Evolutionary conservation across 1,284 basidiomycete species (phyloP).

Genomic region (Rhodotorula sp.): DNA sequence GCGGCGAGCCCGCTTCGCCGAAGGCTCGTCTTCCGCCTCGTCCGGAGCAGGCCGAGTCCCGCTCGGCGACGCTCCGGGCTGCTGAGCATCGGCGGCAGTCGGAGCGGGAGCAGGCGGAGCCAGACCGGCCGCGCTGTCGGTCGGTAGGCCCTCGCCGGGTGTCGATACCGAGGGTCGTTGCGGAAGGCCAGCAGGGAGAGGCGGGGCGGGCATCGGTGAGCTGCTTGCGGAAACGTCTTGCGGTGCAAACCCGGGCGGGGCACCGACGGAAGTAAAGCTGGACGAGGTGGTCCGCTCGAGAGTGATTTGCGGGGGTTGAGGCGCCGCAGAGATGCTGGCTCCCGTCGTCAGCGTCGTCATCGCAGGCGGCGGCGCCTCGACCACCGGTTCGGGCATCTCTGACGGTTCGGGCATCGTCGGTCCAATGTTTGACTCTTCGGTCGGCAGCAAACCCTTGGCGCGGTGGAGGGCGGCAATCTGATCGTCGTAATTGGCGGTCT

Average conservation of each 20-base stretch:
- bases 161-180: slow-evolving; percentile 21
- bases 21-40: slow-evolving; percentile 57
- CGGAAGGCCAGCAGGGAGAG: slow-evolving; percentile 29
- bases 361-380: slow-evolving; percentile 2
- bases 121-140: not conserved
- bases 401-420: slow-evolving; percentile 17
- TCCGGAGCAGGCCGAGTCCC: slow-evolving; percentile 7
- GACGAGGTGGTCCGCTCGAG: slow-evolving; percentile 11
- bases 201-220: not conserved
- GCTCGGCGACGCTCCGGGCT: not conserved
- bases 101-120: not conserved
- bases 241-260: slow-evolving; percentile 53
- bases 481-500: slow-evolving; percentile 86
- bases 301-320: slow-evolving; percentile 30
- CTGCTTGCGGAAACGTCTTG: not conserved
- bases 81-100: not conserved
- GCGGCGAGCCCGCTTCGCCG: slow-evolving; percentile 77
- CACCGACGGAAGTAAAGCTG: slow-evolving; percentile 54
- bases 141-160: slow-evolving; percentile 32
- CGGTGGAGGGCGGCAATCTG: slow-evolving; percentile 91
- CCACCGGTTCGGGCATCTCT: slow-evolving; percentile 11
- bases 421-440: slow-evolving; percentile 44
- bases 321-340: slow-evolving; percentile 50
- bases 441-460: slow-evolving; percentile 65
- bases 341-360: slow-evolving; percentile 50